Conservation (phyloP, 768 basidiomycete genomes). For the Psilocybe cyanescens region DNA sequence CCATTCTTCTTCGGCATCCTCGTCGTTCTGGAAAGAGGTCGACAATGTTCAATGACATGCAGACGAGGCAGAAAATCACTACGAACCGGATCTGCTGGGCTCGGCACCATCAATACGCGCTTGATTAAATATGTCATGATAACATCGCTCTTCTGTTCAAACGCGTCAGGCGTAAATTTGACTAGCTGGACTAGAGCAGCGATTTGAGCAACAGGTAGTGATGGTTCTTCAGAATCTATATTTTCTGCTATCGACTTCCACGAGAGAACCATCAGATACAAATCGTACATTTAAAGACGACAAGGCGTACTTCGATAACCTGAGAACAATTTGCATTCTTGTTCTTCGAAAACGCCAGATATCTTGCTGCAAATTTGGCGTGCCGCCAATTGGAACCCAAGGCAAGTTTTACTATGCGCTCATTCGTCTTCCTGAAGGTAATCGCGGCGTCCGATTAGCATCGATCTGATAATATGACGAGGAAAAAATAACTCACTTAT, state of each 20-base stretch:
- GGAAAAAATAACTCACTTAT: slow-evolving; percentile 56
- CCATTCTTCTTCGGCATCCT: slow-evolving; percentile 65
- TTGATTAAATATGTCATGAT: slow-evolving; percentile 77
- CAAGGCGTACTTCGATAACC: slow-evolving; percentile 63
- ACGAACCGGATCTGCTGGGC: slow-evolving; percentile 48
- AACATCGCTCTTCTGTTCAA: slow-evolving; percentile 78
- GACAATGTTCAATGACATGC: slow-evolving; percentile 1
- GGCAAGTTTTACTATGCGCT: slow-evolving; percentile 63
- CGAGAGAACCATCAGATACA: neutral
- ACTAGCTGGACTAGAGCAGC: slow-evolving; percentile 79
- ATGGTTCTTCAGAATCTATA: slow-evolving; percentile 50
- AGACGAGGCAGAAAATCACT: neutral
- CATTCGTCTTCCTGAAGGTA: slow-evolving; percentile 60
- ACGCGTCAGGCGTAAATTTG: slow-evolving; percentile 65
- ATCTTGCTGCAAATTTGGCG: slow-evolving; percentile 86
- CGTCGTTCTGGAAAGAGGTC: slow-evolving; percentile 40
- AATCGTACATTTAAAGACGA: neutral
- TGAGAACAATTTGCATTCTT: slow-evolving; percentile 51
- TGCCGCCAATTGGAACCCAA: slow-evolving; percentile 62
- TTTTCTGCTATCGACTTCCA: slow-evolving; percentile 59
- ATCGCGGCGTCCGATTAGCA: slow-evolving; percentile 1
- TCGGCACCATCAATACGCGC: slow-evolving; percentile 65
- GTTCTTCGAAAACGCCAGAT: slow-evolving; percentile 63
- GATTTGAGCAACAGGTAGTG: slow-evolving; percentile 61
- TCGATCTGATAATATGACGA: neutral